These are phyloP conservation scores for Sugiyamaella japonica DNA, from an alignment of 1,139 yeast species.

Conservation along the genomic window DNA sequence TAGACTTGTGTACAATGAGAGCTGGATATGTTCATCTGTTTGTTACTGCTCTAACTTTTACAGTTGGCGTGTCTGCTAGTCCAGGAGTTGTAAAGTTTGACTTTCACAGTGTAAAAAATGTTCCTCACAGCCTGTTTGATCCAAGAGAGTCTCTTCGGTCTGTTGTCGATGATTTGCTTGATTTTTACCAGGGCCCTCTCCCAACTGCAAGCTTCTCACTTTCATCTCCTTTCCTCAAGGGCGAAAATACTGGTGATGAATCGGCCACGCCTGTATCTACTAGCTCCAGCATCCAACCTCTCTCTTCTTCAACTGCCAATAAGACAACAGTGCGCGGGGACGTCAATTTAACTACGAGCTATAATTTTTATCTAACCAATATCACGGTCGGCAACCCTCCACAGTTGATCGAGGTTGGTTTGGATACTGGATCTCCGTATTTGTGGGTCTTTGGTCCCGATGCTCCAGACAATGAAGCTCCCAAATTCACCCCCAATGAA, in stretches of 20 bases:
- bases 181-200: neutral
- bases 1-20: neutral
- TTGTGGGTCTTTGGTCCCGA: slow-evolving; percentile 45
- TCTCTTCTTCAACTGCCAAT: neutral
- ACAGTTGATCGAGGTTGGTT: slow-evolving; percentile 38
- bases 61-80: neutral
- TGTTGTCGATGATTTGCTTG: neutral
- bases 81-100: slow-evolving; percentile 17
- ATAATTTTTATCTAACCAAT: slow-evolving; percentile 38
- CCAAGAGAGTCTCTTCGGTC: no score
- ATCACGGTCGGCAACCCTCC: slow-evolving; percentile 40
- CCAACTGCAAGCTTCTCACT: neutral
- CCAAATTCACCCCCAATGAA: slow-evolving; percentile 40
- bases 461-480: slow-evolving; percentile 32
- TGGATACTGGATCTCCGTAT: slow-evolving; percentile 47
- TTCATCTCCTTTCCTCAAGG: neutral
- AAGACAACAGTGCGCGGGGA: neutral
- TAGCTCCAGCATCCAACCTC: neutral
- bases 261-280: neutral
- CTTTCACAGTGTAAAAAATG: slow-evolving; percentile 13
- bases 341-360: slow-evolving; percentile 27
- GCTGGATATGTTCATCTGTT: neutral
- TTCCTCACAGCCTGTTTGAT: neutral
- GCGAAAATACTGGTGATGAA: neutral
- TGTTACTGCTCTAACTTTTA: neutral